A percentile compares a stretch with the other conserved stretches of the same genome.
Evolutionary conservation across 192 early-diverging fungal genomes (phyloP).

Genomic region (Mortierella hygrophila): DNA sequence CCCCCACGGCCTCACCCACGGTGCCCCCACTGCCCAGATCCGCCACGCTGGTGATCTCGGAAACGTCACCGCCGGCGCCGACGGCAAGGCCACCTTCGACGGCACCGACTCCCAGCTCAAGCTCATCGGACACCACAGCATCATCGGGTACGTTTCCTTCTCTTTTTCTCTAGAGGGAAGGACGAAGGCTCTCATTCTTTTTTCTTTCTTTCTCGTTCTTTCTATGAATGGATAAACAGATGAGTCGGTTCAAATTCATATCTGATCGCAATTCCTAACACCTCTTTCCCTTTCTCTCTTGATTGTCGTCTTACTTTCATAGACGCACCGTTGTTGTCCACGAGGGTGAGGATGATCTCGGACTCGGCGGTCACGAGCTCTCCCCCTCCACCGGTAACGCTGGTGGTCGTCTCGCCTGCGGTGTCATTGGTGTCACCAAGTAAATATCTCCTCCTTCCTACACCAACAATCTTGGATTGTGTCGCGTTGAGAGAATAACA

Average conservation of each 20-base stretch:
- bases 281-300: constrained; percentile 12
- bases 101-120: constrained; percentile 74
- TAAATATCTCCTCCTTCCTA: constrained; percentile 29
- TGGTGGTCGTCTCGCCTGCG: constrained; percentile 88
- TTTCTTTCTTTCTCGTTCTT: background rate
- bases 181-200: background rate
- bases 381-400: constrained; percentile 89
- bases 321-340: constrained; percentile 90
- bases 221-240: background rate
- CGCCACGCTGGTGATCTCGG: constrained; percentile 95
- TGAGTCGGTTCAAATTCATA: too few species aligned
- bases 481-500: background rate
- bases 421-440: constrained; percentile 86
- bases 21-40: constrained; percentile 72
- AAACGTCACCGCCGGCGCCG: constrained; percentile 73
- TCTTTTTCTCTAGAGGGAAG: background rate
- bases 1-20: constrained; percentile 82
- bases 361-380: constrained; percentile 76
- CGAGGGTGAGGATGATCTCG: constrained; percentile 88
- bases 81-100: constrained; percentile 69
- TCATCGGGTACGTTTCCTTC: constrained; percentile 73
- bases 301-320: constrained; percentile 1
- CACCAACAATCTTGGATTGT: constrained; percentile 10
- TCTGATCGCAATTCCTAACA: background rate
- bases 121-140: constrained; percentile 79